phyloP scores from a whole-genome alignment of 148 eudicot genomes.

The Chenopodium suecicum region DNA sequence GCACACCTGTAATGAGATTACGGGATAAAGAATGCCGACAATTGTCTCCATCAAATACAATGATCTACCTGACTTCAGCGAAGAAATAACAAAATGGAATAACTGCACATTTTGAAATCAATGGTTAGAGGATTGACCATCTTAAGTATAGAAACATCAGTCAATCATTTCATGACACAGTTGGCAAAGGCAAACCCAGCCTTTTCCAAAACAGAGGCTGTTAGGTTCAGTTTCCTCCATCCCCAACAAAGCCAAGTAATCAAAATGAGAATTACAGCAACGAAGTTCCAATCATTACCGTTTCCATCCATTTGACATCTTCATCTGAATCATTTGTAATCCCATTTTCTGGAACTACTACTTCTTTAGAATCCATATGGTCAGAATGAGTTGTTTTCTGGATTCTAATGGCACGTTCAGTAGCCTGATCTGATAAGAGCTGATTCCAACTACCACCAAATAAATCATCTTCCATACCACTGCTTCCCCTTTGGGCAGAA shows the following conservation, averaged over 20 bases:
- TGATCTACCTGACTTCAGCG: slow-evolving; percentile 94
- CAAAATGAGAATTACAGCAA: not conserved
- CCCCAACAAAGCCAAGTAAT: not conserved
- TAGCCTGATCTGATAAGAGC: slow-evolving; percentile 58
- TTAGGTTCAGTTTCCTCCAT: not conserved
- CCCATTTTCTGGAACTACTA: slow-evolving; percentile 43
- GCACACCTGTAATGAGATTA: slow-evolving; percentile 88
- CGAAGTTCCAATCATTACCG: slow-evolving; percentile 46
- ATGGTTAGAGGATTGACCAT: slow-evolving; percentile 12
- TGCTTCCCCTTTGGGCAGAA: slow-evolving; percentile 27
- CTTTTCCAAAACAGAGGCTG: slow-evolving; percentile 3
- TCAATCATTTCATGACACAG: not conserved
- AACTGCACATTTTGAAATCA: slow-evolving; percentile 46
- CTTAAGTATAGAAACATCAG: slow-evolving; percentile 11
- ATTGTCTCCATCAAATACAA: slow-evolving; percentile 68
- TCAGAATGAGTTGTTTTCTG: slow-evolving; percentile 58
- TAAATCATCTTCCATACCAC: slow-evolving; percentile 25
- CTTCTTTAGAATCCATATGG: slow-evolving; percentile 45
- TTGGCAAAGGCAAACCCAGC: not conserved
- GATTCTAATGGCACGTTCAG: slow-evolving; percentile 60
- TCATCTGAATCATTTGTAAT: slow-evolving; percentile 53
- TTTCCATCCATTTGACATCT: slow-evolving; percentile 98
- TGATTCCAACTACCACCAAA: slow-evolving; percentile 54
- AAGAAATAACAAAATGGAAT: slow-evolving; percentile 84
- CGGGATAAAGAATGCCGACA: slow-evolving; percentile 80